These are phyloP conservation scores for Cryptococcus sp. DNA, from an alignment of 1,284 basidiomycete genomes.

Conservation along the genomic window DNA sequence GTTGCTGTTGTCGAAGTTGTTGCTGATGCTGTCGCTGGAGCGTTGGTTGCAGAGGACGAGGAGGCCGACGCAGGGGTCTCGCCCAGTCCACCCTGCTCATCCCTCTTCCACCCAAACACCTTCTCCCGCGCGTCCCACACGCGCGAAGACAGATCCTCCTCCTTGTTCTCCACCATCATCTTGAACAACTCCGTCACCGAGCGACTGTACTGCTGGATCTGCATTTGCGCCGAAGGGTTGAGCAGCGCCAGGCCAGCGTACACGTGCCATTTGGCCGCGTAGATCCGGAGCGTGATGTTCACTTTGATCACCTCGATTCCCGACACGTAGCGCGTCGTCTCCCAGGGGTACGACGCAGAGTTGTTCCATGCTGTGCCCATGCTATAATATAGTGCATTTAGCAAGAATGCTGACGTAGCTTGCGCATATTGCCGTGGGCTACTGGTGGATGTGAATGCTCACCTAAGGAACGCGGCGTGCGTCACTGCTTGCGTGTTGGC, in stretches of 20 bases:
- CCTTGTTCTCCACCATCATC: slow-evolving; percentile 84
- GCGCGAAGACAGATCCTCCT: slow-evolving; percentile 66
- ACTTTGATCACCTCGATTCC: slow-evolving; percentile 99
- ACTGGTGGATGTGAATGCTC: slow-evolving; percentile 20
- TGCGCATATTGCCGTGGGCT: not conserved
- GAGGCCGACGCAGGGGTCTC: not conserved
- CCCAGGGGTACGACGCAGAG: slow-evolving; percentile 86
- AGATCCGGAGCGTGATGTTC: slow-evolving; percentile 94
- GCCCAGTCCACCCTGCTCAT: slow-evolving; percentile 29
- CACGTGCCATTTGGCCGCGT: slow-evolving; percentile 97
- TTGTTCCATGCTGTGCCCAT: slow-evolving; percentile 97
- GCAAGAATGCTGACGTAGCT: not conserved
- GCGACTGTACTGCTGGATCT: slow-evolving; percentile 87
- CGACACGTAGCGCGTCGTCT: slow-evolving; percentile 87
- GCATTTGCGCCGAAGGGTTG: slow-evolving; percentile 85
- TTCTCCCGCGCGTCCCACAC: slow-evolving; percentile 73
- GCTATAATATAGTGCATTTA: slow-evolving; percentile 54
- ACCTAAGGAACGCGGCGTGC: slow-evolving; percentile 96
- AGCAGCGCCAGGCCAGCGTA: slow-evolving; percentile 97
- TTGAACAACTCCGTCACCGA: slow-evolving; percentile 90
- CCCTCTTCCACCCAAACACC: slow-evolving; percentile 68
- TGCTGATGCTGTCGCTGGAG: not conserved
- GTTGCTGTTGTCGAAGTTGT: not conserved
- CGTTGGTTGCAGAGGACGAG: not conserved
- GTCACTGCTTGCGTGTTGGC: slow-evolving; percentile 98